Conservation (phyloP, 2,329 filamentous ascomycete genomes). For the Sarocladiaceae sp. region DNA sequence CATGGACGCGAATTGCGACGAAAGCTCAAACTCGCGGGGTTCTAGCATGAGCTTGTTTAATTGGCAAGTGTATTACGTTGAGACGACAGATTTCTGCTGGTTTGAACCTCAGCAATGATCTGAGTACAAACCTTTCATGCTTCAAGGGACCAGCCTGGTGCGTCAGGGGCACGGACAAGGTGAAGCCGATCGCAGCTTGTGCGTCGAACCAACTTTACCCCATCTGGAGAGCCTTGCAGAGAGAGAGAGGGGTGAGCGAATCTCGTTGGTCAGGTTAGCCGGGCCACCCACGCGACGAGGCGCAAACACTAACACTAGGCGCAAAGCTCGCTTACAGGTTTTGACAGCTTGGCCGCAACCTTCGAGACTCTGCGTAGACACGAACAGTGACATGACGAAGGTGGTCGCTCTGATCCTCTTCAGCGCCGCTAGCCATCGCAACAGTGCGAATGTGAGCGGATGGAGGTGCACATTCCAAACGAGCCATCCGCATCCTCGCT, state of each 20-base stretch:
- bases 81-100: too few relatives aligned
- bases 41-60: too few relatives aligned
- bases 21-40: too few relatives aligned
- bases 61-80: too few relatives aligned
- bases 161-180: slow-evolving; percentile 4
- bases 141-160: not conserved
- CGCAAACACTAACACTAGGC: slow-evolving; percentile 7
- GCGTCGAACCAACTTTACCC: slow-evolving; percentile 3
- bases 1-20: too few relatives aligned
- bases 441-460: too few relatives aligned
- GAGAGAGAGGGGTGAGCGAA: too few relatives aligned
- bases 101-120: not conserved
- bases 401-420: too few relatives aligned
- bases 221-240: slow-evolving; percentile 4
- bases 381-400: too few relatives aligned
- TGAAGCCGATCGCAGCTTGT: slow-evolving; percentile 4
- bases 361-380: too few relatives aligned
- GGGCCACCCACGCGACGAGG: slow-evolving; percentile 8
- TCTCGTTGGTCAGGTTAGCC: slow-evolving; percentile 6
- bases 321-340: slow-evolving; percentile 7
- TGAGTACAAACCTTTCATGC: slow-evolving; percentile 1
- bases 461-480: too few relatives aligned
- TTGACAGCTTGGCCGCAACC: slow-evolving; percentile 8
- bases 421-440: not conserved
- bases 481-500: too few relatives aligned